A percentile compares a stretch with the other conserved stretches of the same genome.
These are phyloP conservation scores for Yarrowia sp. DNA, from an alignment of 805 yeast genomes.

Conservation along the genomic window DNA sequence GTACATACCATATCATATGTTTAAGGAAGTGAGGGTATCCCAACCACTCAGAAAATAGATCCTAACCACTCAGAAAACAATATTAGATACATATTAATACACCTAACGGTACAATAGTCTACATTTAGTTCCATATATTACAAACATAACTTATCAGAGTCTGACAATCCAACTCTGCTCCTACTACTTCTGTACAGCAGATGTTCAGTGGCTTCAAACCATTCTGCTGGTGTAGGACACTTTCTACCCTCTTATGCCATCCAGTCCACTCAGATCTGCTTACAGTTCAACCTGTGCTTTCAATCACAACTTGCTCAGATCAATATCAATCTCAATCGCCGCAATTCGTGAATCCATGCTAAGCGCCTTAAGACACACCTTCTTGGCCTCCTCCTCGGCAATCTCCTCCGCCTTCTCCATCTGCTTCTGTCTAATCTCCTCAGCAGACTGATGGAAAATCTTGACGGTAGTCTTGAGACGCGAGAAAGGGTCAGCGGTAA, in stretches of 20 bases:
- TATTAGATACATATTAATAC: too few relatives aligned
- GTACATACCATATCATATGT: too few relatives aligned
- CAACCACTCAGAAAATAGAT: too few relatives aligned
- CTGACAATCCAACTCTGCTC: not conserved
- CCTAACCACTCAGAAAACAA: too few relatives aligned
- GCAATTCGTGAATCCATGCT: not conserved
- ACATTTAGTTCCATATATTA: not conserved
- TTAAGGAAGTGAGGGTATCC: too few relatives aligned
- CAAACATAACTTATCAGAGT: not conserved
- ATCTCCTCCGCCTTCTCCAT: conserved; percentile 23
- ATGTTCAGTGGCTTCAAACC: too few relatives aligned
- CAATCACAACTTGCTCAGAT: not conserved
- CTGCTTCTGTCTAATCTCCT: conserved; percentile 46
- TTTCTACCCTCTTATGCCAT: too few relatives aligned
- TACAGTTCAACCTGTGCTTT: too few relatives aligned
- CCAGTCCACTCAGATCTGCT: too few relatives aligned
- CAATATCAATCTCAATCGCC: not conserved
- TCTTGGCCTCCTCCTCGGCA: conserved; percentile 9
- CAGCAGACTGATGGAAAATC: conserved; percentile 59
- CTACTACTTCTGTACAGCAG: not conserved
- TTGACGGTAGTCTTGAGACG: conserved; percentile 85
- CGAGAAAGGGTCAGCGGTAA: conserved; percentile 71
- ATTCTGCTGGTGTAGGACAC: too few relatives aligned
- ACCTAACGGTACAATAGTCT: not conserved
- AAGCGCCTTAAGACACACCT: conserved; percentile 7